Conservation (phyloP, 139 green algal genomes). For the Picochlorum sp. region DNA sequence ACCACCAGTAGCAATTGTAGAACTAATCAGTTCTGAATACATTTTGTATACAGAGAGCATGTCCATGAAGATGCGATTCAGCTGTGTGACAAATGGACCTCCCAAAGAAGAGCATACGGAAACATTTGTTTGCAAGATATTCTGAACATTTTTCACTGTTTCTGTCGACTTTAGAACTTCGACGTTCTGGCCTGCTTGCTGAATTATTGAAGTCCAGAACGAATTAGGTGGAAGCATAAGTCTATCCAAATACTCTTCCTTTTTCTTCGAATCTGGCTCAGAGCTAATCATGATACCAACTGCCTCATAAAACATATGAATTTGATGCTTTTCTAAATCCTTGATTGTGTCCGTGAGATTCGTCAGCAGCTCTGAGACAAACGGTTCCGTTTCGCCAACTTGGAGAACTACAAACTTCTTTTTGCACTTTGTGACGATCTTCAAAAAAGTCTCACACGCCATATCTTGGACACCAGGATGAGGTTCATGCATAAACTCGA, state of each 20-base stretch:
- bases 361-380: conserved; percentile 89
- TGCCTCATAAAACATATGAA: conserved; percentile 97
- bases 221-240: conserved; percentile 90
- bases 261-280: conserved; percentile 55
- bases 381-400: conserved; percentile 88
- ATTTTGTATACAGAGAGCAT: conserved; percentile 87
- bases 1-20: conserved; percentile 64
- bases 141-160: conserved; percentile 72
- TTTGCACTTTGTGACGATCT: conserved; percentile 98
- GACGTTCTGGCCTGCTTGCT: conserved; percentile 43
- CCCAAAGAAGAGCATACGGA: conserved; percentile 76
- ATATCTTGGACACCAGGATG: conserved; percentile 99
- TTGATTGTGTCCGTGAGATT: conserved; percentile 76
- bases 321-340: conserved; percentile 87
- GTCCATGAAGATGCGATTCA: conserved; percentile 81
- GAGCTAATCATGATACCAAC: conserved; percentile 84
- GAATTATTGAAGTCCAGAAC: conserved; percentile 77
- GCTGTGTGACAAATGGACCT: conserved; percentile 85
- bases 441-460: conserved; percentile 99
- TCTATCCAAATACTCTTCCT: conserved; percentile 79
- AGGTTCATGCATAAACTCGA: conserved; percentile 99
- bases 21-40: conserved; percentile 87
- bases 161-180: conserved; percentile 76
- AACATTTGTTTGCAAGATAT: conserved; percentile 80
- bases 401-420: conserved; percentile 96